These are phyloP conservation scores for Zygnema circumcarinatum DNA, from an alignment of 139 green algal genomes.

Conservation along the genomic window DNA sequence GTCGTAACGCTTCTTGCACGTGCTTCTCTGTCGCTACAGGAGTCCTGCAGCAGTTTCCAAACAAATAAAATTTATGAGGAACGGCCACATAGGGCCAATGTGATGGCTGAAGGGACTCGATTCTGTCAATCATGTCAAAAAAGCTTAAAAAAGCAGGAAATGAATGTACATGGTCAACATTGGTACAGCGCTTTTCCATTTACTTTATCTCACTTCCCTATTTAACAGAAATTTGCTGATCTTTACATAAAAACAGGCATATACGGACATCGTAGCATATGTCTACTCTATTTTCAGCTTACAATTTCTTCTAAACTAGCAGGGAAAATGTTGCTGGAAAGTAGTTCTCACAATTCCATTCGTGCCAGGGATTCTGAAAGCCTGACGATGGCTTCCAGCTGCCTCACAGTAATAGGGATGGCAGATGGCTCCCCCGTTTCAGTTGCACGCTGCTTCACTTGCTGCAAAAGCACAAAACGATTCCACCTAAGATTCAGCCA, in stretches of 20 bases:
- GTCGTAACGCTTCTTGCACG: conserved; percentile 80
- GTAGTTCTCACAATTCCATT: conserved; percentile 82
- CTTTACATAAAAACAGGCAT: no score
- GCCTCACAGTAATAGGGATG: conserved; percentile 93
- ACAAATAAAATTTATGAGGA: neutral
- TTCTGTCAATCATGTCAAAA: neutral
- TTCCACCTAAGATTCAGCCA: conserved; percentile 8
- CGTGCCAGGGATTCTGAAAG: conserved; percentile 90
- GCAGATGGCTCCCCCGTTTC: conserved; percentile 66
- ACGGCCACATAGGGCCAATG: neutral
- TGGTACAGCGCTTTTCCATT: no score
- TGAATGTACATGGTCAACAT: no score
- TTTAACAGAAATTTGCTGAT: no score
- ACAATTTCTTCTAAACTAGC: no score
- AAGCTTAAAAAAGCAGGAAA: neutral
- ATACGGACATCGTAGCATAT: no score
- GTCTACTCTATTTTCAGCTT: no score
- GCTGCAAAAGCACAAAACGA: conserved; percentile 29
- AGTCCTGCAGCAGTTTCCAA: no score
- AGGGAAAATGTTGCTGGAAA: no score
- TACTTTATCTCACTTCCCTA: no score
- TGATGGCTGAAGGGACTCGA: neutral
- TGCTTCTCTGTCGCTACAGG: conserved; percentile 74
- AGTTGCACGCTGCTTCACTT: conserved; percentile 58
- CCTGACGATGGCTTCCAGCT: conserved; percentile 96